Base-by-base conservation (phyloP, 78 protist genomes). In the Guillardia theta region DNA sequence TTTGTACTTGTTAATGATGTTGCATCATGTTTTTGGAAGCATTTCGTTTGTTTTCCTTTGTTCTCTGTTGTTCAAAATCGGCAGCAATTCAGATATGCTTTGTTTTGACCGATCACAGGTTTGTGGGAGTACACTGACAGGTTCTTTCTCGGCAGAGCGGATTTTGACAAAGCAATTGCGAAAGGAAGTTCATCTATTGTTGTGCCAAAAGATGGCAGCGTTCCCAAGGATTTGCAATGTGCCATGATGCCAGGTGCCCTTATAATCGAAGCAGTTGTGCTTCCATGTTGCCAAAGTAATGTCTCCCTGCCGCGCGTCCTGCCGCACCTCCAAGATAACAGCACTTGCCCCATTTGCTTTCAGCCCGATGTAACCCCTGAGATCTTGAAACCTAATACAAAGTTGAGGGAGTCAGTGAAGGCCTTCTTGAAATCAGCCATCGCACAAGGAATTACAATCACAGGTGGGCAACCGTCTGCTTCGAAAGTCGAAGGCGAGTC, bases 191-290 rank as follows among this genome's bases (percentile, higher is more conserved):
- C 70, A 1, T 24, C 21, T 24, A 30, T 58, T 58, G 70, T 58
- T 3, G 70, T 58, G 2, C 70, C 70, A 30, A 6, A 24, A 30
- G 70, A 58, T 30, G 70, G 70, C 46, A 70, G 83, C 83, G 36
- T 70, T 33, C 83, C 83, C 46, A 70, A 70, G 41, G 83, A 70
- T 36, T 43, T 70, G 83, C 83, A 70, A 70, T 70, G 83, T 6
- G 83, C 83, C 27, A 33, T 70, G 83, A 33, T 22, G 27, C 33
- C 12, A 18, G 22, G 22, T 22, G 33, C 9, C 33, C 83, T 70
- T 3, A 70, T 70, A 36, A 24, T 24, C 46, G 83, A 70, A 4
- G 83, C 83, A 0, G 83, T 70, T 6, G 41, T 70, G 12, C 83
- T 70, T 4, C 83, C 83, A 3, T 70, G 83, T 6, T 70, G 83